Conservation (phyloP, 2,329 filamentous ascomycete species). For the Botrytis medusae region DNA sequence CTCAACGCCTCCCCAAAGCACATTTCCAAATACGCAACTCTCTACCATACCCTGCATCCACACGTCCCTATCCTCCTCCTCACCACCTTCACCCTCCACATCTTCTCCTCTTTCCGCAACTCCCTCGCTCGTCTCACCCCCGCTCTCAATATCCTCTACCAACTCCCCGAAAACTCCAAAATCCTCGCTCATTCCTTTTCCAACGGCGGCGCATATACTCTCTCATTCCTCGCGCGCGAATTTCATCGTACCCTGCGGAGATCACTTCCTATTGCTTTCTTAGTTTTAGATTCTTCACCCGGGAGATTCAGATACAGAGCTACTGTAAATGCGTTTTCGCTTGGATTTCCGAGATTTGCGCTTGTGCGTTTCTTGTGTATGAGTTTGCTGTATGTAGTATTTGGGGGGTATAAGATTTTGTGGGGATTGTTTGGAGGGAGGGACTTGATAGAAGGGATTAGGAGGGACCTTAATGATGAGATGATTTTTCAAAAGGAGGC, state of each 20-base stretch:
- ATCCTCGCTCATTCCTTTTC: constrained; percentile 50
- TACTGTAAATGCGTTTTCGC: background rate
- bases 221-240: background rate
- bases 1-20: constrained; percentile 47
- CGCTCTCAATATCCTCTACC: background rate
- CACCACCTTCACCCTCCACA: constrained; percentile 46
- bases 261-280: background rate
- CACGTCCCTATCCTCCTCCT: constrained; percentile 49
- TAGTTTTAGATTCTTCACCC: background rate
- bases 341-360: background rate
- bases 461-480: background rate
- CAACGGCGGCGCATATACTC: constrained; percentile 41
- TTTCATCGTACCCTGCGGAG: background rate
- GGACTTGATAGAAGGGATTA: background rate
- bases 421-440: background rate
- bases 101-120: background rate
- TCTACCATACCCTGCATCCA: constrained; percentile 47
- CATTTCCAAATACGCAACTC: constrained; percentile 48
- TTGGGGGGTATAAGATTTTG: background rate
- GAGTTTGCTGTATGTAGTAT: background rate
- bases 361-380: background rate
- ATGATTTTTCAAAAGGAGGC: background rate
- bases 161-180: constrained; percentile 3
- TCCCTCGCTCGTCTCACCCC: background rate
- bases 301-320: background rate